Base-by-base conservation (phyloP, 306 rosid genomes). In the Inga laurina region DNA sequence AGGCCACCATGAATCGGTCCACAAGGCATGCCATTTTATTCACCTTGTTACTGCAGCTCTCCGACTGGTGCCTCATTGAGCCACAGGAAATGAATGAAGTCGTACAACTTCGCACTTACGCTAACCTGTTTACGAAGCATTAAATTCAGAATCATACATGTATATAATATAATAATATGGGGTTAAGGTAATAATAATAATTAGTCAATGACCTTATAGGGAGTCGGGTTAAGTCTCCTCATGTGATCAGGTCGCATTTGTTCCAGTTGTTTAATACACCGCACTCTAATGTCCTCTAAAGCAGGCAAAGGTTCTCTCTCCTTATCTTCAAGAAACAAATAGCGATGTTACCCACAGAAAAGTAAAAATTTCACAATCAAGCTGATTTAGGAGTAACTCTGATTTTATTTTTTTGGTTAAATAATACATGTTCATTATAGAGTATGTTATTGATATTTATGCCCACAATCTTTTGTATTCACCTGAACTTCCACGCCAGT, bases 201-300 rank as follows among this genome's bases (percentile, higher is more conserved):
- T 8, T 39, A 49, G 62, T 80, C 18, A 6, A 19, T 62, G 46
- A 94, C 99, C 97, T 97, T 97, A 82, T 94, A 97, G 0, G 99
- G 99, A 10, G 99, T 97, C 21, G 99, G 99, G 82, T 97, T 97
- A 79, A 97, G 92, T 80, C 92, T 97, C 88, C 99, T 92, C 99
- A 97, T 91, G 91, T 97, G 98, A 86, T 97, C 98, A 0, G 97
- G 91, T 52, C 98, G 95, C 99, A 97, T 94, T 85, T 84, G 92
- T 79, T 89, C 91, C 1, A 97, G 97, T 89, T 94, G 99, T 46
- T 77, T 75, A 75, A 94, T 91, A 91, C 99, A 97, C 56, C 93
- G 90, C 57, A 90, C 88, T 79, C 99, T 88, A 61, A 94, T 92
- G 81, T 88, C 93, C 85, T 77, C 87, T 19, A 97, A 90, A 37